Base-by-base conservation (phyloP, 371 early-diverging fungal species). In the Mortierella sp. region DNA sequence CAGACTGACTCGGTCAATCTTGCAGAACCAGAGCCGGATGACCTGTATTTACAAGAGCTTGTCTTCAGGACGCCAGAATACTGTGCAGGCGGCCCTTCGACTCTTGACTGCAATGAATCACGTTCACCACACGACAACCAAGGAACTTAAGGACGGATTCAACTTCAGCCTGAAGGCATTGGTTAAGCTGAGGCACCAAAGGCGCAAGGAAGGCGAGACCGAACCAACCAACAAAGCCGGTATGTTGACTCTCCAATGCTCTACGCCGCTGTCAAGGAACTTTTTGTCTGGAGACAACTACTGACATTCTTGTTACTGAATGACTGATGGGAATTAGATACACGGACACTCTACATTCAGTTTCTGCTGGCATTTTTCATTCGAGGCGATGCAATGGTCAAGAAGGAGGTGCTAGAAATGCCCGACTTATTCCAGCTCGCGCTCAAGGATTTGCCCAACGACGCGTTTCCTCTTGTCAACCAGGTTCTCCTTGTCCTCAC, bases 351-450 rank as follows among this genome's bases (percentile, higher is more conserved):
- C 8, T 96, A 94, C 77, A 91, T 96, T 59, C 90, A 91, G 54
- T 96, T 95, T 74, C 88, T 96, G 11, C 90, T 96, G 28, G 91
- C 95, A n/a, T 96, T 97, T 77, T 89, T 97, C 31, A 89, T 89
- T 48, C 90, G 92, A 51, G 96, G 94, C 0, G 95, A 96, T 82
- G 87, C 90, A 6, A 88, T 84, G 28, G 85, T 93, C 40, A 97
- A 95, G 86, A 92, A 92, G 78, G 90, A 93, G 46, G 78, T 95
- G 1, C 80, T 97, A 50, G 93, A 93, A 78, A 88, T 91, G 43
- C 95, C 95, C 59, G 93, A 95, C 64, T 85, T 95, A 28, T 87
- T 94, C 24, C 91, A 91, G 44, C 76, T 85, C 43, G 90, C 96
- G 1, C 93, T 96, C 78, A 93, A 91, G 57, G 94, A 92, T 13